Evolutionary conservation across 306 rosid species (phyloP).

Genomic region (Spatholobus suberectus): DNA sequence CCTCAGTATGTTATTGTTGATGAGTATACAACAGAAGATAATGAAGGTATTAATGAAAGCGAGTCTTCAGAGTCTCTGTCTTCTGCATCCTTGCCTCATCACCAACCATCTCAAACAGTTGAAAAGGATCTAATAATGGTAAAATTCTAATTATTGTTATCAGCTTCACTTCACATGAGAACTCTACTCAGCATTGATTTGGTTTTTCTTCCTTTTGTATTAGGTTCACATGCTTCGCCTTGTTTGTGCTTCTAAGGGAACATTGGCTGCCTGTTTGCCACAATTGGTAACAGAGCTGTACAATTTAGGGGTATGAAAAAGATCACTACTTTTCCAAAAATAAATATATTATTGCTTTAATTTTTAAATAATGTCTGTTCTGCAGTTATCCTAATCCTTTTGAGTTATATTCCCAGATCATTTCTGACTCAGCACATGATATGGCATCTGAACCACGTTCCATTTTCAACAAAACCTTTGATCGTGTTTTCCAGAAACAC

Average conservation of each 20-base stretch:
- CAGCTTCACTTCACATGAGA: conserved; percentile 20
- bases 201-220: conserved; percentile 40
- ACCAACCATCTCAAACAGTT: conserved; percentile 61
- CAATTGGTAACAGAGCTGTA: conserved; percentile 74
- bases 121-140: conserved; percentile 85
- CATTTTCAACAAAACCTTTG: conserved; percentile 66
- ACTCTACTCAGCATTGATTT: conserved; percentile 23
- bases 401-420: conserved; percentile 57
- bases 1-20: conserved; percentile 50
- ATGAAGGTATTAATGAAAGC: conserved; percentile 49
- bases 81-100: conserved; percentile 55
- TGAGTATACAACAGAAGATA: conserved; percentile 53
- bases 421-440: conserved; percentile 78
- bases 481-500: conserved; percentile 63
- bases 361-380: conserved; percentile 36
- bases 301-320: conserved; percentile 71
- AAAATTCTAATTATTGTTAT: conserved; percentile 29
- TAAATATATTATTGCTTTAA: not conserved
- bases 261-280: conserved; percentile 67
- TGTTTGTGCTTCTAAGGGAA: conserved; percentile 75
- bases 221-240: conserved; percentile 92
- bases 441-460: conserved; percentile 77
- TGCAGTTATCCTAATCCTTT: conserved; percentile 51
- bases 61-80: conserved; percentile 61
- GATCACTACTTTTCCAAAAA: conserved; percentile 9